A percentile compares a stretch with the other conserved stretches of the same genome.
Evolutionary conservation across 768 basidiomycete species (phyloP).

Genomic region (Albatrellus ellisii): DNA sequence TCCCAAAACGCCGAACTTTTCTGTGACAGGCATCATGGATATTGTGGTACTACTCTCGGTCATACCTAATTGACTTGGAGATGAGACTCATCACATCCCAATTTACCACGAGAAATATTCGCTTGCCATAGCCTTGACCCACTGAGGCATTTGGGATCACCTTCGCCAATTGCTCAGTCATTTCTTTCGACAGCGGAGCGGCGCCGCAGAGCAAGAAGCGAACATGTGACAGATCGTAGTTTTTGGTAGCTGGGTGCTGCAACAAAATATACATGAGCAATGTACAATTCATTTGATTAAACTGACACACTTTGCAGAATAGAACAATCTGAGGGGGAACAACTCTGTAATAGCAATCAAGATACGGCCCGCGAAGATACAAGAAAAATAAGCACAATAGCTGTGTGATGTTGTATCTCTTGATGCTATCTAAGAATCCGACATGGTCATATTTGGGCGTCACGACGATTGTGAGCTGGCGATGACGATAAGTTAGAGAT

Average conservation of each 20-base stretch:
- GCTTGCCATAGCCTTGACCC: constrained; percentile 45
- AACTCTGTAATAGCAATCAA: constrained; percentile 4
- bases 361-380: not conserved
- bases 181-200: constrained; percentile 23
- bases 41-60: constrained; percentile 50
- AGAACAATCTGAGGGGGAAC: constrained; percentile 21
- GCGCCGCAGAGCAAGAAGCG: constrained; percentile 21
- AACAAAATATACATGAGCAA: not conserved
- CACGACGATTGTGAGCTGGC: constrained; percentile 20
- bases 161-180: constrained; percentile 28
- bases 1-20: constrained; percentile 38
- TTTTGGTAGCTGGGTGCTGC: constrained; percentile 19
- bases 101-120: not conserved
- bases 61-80: constrained; percentile 40
- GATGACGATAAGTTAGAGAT: not conserved
- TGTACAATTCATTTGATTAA: not conserved
- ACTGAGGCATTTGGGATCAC: constrained; percentile 41
- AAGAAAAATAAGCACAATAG: constrained; percentile 16
- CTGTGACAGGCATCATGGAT: constrained; percentile 32
- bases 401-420: constrained; percentile 20
- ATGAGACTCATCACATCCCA: not conserved
- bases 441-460: constrained; percentile 22
- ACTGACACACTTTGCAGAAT: constrained; percentile 18
- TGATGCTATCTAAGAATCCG: constrained; percentile 21
- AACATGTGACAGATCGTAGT: constrained; percentile 19